Base-by-base conservation (phyloP, 2,329 filamentous ascomycete genomes). In the Ophiostoma triangulosporum region DNA sequence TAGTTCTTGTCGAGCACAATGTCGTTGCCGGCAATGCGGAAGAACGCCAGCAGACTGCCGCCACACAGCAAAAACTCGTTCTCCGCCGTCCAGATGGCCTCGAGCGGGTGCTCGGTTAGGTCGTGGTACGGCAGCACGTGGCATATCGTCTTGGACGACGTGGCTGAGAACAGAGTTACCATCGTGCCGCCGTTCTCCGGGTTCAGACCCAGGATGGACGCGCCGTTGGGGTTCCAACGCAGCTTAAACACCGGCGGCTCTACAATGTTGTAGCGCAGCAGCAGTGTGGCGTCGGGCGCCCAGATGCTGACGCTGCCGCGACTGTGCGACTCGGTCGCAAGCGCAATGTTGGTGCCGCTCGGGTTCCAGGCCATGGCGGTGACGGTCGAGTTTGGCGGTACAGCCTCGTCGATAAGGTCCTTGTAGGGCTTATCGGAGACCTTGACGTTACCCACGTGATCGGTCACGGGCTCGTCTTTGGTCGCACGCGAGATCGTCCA, bases 191-290 rank as follows among this genome's bases (percentile, higher is more conserved):
- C 70, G 50, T 74, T 74, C 54, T 76, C 73, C 0, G 78, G 77
- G 2, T 76, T 76, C 45, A 84, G 73, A 57, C 74, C 73, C 14
- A 84, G 67, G 31, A 82, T 70, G n/a, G 72, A 70, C 1, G 71
- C 69, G 57, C 75, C 75, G 57, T 66, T 71, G 2, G 74, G 74
- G 61, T 78, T 82, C 79, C 80, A 83, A 48, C 73, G 72, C 22
- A 83, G 68, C 62, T 79, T 81, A 60, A 80, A 74, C 48, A 83
- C 70, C 14, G 80, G 79, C n/a, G 78, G 72, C 59, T 81, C 78
- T 35, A 76, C 69, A 26, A 76, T 71, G 58, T 80, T 74, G 63
- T 80, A 76, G 22, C 73, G 70, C 49, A 78, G 70, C 24, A 78
- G 60, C 51, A 70, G 69, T 26, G 67, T 68, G 17, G 79, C 79